Evolutionary conservation across 805 yeast species (phyloP).

Genomic region (Candida odintsovae): DNA sequence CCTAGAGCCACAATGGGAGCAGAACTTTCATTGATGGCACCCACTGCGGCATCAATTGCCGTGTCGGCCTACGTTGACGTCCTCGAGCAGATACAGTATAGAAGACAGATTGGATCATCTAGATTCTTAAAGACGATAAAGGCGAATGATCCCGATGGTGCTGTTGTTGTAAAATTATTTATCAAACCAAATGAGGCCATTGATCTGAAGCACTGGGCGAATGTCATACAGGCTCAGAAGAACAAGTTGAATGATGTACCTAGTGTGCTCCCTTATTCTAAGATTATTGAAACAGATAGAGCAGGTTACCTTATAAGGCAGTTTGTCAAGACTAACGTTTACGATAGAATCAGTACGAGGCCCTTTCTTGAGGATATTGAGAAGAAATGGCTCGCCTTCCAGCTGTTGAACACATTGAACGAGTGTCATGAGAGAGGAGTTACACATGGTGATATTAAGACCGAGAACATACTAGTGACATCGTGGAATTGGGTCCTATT

Average conservation of each 20-base stretch:
- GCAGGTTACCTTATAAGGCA: conserved; percentile 91
- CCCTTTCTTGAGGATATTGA: conserved; percentile 83
- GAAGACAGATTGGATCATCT: conserved; percentile 70
- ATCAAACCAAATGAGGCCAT: conserved; percentile 57
- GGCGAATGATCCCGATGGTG: conserved; percentile 69
- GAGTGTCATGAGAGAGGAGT: conserved; percentile 58
- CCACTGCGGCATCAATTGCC: conserved; percentile 89
- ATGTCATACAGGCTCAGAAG: conserved; percentile 29
- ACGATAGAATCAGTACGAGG: conserved; percentile 79
- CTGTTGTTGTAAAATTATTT: conserved; percentile 72
- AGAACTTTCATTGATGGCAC: conserved; percentile 77
- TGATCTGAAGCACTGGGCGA: conserved; percentile 18
- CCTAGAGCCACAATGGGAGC: conserved; percentile 70
- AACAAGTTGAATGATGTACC: conserved; percentile 41
- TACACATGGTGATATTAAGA: conserved; percentile 86
- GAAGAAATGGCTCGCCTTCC: conserved; percentile 79
- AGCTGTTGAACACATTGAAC: conserved; percentile 57
- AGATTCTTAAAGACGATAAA: conserved; percentile 82
- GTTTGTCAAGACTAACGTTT: conserved; percentile 69
- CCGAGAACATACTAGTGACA: conserved; percentile 82
- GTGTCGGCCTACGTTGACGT: conserved; percentile 85
- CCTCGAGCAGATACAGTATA: conserved; percentile 67
- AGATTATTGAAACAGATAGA: conserved; percentile 78
- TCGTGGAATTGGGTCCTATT: conserved; percentile 85
- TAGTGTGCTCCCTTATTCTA: conserved; percentile 65